A percentile compares a stretch with the other conserved stretches of the same genome.
Evolutionary conservation across 257 asterid genomes (phyloP).

Genomic region (Phtheirospermum japonicum): DNA sequence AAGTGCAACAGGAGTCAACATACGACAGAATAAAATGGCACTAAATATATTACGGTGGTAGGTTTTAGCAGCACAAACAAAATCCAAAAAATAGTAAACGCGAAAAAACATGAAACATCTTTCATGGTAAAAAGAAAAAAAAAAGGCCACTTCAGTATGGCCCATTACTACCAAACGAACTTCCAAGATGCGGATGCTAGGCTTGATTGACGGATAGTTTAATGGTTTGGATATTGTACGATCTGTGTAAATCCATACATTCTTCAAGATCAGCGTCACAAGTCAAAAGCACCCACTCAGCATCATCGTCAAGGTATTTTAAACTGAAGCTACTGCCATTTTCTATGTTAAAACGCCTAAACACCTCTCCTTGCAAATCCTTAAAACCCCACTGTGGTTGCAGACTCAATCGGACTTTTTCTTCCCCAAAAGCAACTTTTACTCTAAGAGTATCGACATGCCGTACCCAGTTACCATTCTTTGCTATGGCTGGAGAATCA

Average conservation of each 20-base stretch:
- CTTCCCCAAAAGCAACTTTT: constrained; percentile 70
- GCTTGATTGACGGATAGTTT: constrained; percentile 52
- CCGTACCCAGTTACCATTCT: constrained; percentile 30
- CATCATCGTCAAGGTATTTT: constrained; percentile 75
- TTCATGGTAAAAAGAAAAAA: no score
- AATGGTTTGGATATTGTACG: constrained; percentile 48
- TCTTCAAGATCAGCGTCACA: constrained; percentile 89
- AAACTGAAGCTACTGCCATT: constrained; percentile 46
- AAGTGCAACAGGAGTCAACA: no score
- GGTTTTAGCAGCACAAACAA: no score
- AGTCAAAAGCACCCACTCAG: constrained; percentile 79
- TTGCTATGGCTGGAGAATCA: constrained; percentile 35
- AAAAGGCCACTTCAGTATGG: neutral
- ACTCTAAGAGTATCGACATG: constrained; percentile 39
- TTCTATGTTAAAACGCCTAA: constrained; percentile 59
- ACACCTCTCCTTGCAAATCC: constrained; percentile 54
- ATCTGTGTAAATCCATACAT: constrained; percentile 63
- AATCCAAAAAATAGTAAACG: no score
- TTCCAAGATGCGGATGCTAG: constrained; percentile 43
- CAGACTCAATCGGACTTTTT: constrained; percentile 63
- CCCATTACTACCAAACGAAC: constrained; percentile 34
- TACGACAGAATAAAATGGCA: no score
- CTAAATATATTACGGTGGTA: no score
- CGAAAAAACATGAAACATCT: no score
- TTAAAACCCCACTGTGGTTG: constrained; percentile 56